A percentile compares a stretch with the other conserved stretches of the same genome.
Evolutionary conservation across 139 green algal genomes (phyloP).

Genomic region (Coccomyxa sp.): DNA sequence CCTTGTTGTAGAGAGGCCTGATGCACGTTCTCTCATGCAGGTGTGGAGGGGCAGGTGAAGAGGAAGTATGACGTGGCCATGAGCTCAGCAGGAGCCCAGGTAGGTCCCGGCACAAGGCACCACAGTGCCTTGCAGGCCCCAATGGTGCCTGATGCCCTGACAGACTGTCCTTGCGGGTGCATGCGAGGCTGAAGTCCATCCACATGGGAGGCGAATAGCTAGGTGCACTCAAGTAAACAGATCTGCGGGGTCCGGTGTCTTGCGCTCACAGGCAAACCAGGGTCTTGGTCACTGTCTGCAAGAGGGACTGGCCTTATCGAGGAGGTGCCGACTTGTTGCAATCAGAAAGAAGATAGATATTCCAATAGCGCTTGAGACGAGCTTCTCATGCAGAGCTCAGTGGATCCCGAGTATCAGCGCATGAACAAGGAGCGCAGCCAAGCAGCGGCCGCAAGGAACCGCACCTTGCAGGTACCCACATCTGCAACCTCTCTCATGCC

Average conservation of each 20-base stretch:
- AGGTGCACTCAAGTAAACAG: too few species aligned
- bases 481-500: too few species aligned
- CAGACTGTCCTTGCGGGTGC: background rate
- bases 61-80: conserved; percentile 6
- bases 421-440: background rate
- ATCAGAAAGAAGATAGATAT: background rate
- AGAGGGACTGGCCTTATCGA: too few species aligned
- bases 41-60: conserved; percentile 3
- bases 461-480: background rate
- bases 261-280: too few species aligned
- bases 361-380: background rate
- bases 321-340: too few species aligned
- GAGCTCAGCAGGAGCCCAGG: background rate
- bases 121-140: too few species aligned
- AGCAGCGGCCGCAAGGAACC: conserved; percentile 5
- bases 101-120: too few species aligned
- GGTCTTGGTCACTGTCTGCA: too few species aligned
- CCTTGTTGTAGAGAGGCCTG: background rate
- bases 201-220: too few species aligned
- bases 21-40: background rate
- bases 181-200: too few species aligned
- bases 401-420: conserved; percentile 5
- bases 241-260: too few species aligned
- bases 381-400: background rate
- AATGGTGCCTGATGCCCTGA: background rate